Evolutionary conservation across 352 stramenopile species (phyloP).

Genomic region (Pythium vanterpoolii): DNA sequence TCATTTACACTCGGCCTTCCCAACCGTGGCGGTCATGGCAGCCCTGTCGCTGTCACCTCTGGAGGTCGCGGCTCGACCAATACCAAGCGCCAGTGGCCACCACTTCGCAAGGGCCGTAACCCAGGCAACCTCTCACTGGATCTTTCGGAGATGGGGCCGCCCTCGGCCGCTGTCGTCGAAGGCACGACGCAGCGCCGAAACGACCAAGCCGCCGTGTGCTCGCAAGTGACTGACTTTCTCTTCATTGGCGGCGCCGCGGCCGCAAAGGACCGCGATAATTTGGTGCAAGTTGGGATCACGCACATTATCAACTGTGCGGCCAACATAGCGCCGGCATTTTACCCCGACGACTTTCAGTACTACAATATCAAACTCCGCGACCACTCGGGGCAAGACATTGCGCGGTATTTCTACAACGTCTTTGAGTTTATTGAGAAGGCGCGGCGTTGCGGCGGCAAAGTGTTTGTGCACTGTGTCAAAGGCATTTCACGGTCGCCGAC

Average conservation of each 20-base stretch:
- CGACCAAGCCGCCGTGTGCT: constrained; percentile 71
- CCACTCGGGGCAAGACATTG: constrained; percentile 85
- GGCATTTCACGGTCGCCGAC: constrained; percentile 86
- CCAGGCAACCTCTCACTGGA: constrained; percentile 81
- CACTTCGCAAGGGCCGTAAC: constrained; percentile 59
- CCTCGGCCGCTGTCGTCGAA: constrained; percentile 19
- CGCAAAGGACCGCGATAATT: constrained; percentile 73
- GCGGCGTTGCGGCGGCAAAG: constrained; percentile 55
- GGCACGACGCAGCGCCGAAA: constrained; percentile 32
- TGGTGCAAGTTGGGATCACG: constrained; percentile 74
- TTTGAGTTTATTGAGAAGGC: constrained; percentile 88
- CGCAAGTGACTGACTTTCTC: constrained; percentile 82
- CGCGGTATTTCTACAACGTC: constrained; percentile 82
- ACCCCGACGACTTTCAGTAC: constrained; percentile 79
- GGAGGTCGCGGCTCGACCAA: constrained; percentile 11
- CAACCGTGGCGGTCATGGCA: background rate
- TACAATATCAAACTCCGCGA: constrained; percentile 87
- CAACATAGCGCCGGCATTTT: constrained; percentile 67
- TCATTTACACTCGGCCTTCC: constrained; percentile 16
- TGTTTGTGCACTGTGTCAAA: constrained; percentile 88
- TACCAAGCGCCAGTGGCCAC: constrained; percentile 44
- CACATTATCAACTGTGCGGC: constrained; percentile 90
- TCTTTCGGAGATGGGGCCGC: constrained; percentile 69
- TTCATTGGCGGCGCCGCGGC: constrained; percentile 80
- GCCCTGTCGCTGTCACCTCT: background rate